These are phyloP conservation scores for Babjeviella inositovora DNA, from an alignment of 805 yeast genomes.

Conservation along the genomic window DNA sequence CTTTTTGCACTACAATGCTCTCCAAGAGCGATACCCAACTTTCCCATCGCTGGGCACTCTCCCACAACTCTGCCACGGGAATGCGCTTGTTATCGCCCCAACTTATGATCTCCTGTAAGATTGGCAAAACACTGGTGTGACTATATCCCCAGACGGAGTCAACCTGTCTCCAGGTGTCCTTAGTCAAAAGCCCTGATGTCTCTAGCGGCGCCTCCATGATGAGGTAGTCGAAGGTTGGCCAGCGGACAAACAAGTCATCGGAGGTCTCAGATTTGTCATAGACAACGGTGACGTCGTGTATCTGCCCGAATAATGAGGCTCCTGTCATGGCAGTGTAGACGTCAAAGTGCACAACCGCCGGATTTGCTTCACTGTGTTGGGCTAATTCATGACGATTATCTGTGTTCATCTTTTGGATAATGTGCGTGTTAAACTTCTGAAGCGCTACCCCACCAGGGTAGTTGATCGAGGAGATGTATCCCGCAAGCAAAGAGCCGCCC, in stretches of 20 bases:
- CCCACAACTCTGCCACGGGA: constrained; percentile 4
- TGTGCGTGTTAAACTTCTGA: constrained; percentile 25
- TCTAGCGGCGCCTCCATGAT: constrained; percentile 14
- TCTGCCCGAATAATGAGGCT: constrained; percentile 56
- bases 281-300: constrained; percentile 19
- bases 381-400: constrained; percentile 4
- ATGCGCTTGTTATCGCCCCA: constrained; percentile 1
- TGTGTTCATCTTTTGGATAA: constrained; percentile 7
- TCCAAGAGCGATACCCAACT: too few relatives aligned
- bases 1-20: constrained; percentile 7
- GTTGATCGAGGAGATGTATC: constrained; percentile 52
- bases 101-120: constrained; percentile 1
- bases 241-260: constrained; percentile 14
- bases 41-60: too few relatives aligned
- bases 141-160: constrained; percentile 18
- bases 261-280: constrained; percentile 70
- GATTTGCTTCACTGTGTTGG: constrained; percentile 6
- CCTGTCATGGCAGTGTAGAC: constrained; percentile 83
- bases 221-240: constrained; percentile 34
- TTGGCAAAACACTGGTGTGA: constrained; percentile 16
- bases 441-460: constrained; percentile 87
- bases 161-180: constrained; percentile 23
- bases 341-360: constrained; percentile 50
- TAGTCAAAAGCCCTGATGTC: constrained; percentile 7
- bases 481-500: constrained; percentile 17